phyloP scores from a whole-genome alignment of 768 basidiomycete genomes.

The Termitomyces sp. region DNA sequence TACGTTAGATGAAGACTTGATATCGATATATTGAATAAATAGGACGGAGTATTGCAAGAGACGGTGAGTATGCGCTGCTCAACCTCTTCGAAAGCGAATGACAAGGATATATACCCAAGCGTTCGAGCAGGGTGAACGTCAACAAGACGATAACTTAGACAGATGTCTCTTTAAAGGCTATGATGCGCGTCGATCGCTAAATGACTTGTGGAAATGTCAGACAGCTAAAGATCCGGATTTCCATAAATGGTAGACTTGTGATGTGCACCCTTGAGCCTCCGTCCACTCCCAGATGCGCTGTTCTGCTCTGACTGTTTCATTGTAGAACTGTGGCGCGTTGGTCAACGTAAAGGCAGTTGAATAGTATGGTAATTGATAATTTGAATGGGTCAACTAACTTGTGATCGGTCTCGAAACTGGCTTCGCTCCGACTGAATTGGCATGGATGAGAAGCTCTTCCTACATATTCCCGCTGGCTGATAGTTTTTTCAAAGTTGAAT shows the following conservation, averaged over 20 bases:
- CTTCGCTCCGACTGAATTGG: not conserved
- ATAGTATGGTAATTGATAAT: not conserved
- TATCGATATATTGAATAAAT: not conserved
- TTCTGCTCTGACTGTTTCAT: not conserved
- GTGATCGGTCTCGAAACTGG: not conserved
- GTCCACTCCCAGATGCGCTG: not conserved
- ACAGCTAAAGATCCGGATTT: not conserved
- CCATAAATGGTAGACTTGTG: not conserved
- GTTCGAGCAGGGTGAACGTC: not conserved
- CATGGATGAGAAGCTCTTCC: not conserved
- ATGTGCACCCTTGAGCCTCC: not conserved
- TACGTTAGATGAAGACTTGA: not conserved
- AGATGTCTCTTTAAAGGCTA: not conserved
- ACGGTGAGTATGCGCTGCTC: constrained; percentile 3
- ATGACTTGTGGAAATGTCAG: not conserved
- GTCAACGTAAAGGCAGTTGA: not conserved
- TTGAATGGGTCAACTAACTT: not conserved
- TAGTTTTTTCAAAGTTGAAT: not conserved
- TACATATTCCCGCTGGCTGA: not conserved
- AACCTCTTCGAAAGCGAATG: constrained; percentile 1
- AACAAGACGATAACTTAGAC: not conserved
- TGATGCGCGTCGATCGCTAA: not conserved
- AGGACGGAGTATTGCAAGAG: not conserved
- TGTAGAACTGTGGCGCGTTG: not conserved
- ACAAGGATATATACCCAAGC: not conserved